These are phyloP conservation scores for Fusarium sp. DNA, from an alignment of 2,329 filamentous ascomycete genomes.

Conservation along the genomic window DNA sequence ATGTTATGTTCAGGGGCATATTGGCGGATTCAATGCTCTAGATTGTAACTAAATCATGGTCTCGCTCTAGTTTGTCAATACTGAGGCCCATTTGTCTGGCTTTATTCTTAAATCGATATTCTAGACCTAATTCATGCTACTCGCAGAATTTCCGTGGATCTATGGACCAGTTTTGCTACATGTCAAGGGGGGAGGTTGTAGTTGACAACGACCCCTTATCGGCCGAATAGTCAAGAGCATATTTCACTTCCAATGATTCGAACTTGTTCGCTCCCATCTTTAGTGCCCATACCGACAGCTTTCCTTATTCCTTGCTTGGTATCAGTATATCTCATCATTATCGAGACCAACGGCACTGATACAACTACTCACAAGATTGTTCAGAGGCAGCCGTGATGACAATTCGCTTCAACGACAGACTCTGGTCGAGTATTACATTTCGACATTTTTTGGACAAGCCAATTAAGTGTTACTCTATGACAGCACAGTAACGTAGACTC, in stretches of 20 bases:
- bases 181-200: not conserved
- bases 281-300: not conserved
- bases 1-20: not conserved
- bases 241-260: too few relatives aligned
- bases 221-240: too few relatives aligned
- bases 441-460: not conserved
- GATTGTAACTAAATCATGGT: not conserved
- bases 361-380: not conserved
- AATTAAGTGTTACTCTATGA: accelerated
- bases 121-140: not conserved
- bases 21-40: not conserved
- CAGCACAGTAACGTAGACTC: not conserved
- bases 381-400: too few relatives aligned
- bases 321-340: too few relatives aligned
- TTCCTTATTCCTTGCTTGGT: not conserved
- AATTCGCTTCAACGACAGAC: not conserved
- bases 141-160: not conserved
- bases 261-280: not conserved
- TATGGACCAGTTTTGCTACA: not conserved
- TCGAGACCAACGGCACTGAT: too few relatives aligned
- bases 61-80: not conserved
- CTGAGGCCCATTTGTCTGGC: not conserved
- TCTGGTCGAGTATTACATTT: not conserved
- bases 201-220: not conserved
- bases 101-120: not conserved